Conservation (phyloP, 192 early-diverging fungal species). For the Rhizoclosmatium globosum region DNA sequence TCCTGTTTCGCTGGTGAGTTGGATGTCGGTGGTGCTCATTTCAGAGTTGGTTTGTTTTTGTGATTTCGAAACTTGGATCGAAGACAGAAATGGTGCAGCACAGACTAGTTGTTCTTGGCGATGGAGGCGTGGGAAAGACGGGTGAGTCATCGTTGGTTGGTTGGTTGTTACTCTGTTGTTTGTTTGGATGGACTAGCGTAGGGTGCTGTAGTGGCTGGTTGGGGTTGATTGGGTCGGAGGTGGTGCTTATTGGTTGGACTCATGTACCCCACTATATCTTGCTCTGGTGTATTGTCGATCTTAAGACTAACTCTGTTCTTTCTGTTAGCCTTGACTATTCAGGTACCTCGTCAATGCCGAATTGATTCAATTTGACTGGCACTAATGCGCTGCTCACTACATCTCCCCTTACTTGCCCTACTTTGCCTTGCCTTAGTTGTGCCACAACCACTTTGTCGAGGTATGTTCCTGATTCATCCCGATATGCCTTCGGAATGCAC, state of each 20-base stretch:
- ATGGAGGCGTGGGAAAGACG: conserved; percentile 65
- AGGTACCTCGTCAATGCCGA: background rate
- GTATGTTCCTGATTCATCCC: conserved; percentile 5
- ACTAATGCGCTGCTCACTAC: background rate
- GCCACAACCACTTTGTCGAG: conserved; percentile 60
- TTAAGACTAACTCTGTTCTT: too few species aligned
- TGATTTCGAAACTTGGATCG: too few species aligned
- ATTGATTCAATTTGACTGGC: background rate
- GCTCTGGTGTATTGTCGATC: too few species aligned
- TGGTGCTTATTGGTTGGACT: too few species aligned
- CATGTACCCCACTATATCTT: too few species aligned
- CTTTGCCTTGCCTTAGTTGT: conserved; percentile 41
- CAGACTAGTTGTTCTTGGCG: conserved; percentile 58
- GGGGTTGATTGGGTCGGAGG: too few species aligned
- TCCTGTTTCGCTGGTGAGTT: background rate
- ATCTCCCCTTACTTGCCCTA: background rate
- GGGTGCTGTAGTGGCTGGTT: too few species aligned
- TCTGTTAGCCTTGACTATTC: background rate
- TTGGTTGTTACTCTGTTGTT: too few species aligned
- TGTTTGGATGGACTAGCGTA: too few species aligned
- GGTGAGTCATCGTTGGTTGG: conserved; percentile 21
- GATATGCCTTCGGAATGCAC: too few species aligned
- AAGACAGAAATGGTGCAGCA: conserved; percentile 20
- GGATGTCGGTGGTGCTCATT: background rate
- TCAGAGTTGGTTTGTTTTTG: background rate